These are phyloP conservation scores for Sporisorium reilianum DNA, from an alignment of 1,284 basidiomycete genomes.

Conservation along the genomic window DNA sequence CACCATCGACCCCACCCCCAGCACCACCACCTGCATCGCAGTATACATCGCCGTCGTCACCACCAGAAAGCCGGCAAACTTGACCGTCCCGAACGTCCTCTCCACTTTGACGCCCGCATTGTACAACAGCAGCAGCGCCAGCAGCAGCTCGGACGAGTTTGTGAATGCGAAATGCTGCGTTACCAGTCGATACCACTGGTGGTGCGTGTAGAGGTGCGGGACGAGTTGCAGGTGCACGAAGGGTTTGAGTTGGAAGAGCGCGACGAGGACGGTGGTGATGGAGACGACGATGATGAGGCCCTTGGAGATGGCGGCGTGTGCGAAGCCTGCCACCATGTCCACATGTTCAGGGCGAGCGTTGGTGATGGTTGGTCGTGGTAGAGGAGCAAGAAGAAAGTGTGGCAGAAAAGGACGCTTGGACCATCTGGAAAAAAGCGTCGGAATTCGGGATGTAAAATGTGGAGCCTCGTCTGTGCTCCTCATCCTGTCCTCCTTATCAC, in stretches of 20 bases:
- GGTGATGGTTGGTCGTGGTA: neutral
- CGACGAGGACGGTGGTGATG: conserved; percentile 22
- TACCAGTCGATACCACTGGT: conserved; percentile 85
- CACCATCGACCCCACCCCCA: conserved; percentile 3
- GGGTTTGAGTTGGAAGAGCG: conserved; percentile 67
- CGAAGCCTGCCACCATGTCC: conserved; percentile 49
- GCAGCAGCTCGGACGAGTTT: conserved; percentile 85
- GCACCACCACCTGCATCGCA: conserved; percentile 10
- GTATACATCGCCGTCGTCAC: conserved; percentile 23
- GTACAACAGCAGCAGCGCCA: conserved; percentile 82
- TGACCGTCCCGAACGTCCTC: conserved; percentile 84
- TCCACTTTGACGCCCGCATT: conserved; percentile 81
- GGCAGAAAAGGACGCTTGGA: conserved; percentile 5
- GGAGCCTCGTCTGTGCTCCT: too few relatives aligned
- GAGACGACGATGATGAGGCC: conserved; percentile 34
- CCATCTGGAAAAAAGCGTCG: conserved; percentile 4
- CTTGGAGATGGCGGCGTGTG: conserved; percentile 46
- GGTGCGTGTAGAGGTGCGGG: conserved; percentile 73
- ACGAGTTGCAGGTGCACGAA: conserved; percentile 49
- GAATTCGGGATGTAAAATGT: conserved; percentile 1
- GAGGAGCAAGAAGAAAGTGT: neutral
- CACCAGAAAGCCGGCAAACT: conserved; percentile 75
- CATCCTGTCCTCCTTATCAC: neutral
- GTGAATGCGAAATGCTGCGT: conserved; percentile 82
- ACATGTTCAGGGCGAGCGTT: conserved; percentile 1